These are phyloP conservation scores for Curvularia lunata DNA, from an alignment of 2,329 filamentous ascomycete species.

Conservation along the genomic window DNA sequence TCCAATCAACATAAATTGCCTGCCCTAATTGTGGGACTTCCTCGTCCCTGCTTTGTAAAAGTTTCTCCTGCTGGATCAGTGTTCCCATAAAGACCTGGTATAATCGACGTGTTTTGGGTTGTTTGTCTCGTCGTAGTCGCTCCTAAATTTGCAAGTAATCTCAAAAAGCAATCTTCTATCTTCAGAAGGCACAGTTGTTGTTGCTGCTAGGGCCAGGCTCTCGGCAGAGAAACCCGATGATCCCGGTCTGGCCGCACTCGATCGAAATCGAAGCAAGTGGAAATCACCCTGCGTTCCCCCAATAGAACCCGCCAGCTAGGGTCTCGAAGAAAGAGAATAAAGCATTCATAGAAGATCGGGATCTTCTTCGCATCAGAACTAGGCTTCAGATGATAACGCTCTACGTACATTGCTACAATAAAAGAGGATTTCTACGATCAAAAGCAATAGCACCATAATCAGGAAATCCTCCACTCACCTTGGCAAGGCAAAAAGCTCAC, in stretches of 20 bases:
- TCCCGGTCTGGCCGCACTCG: too few relatives aligned
- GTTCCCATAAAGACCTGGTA: not conserved
- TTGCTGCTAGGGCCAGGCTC: not conserved
- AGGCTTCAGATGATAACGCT: not conserved
- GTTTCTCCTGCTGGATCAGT: not conserved
- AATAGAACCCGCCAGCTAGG: not conserved
- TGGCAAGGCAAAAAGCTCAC: not conserved
- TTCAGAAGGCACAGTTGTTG: not conserved
- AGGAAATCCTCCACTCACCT: not conserved
- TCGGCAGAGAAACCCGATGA: not conserved
- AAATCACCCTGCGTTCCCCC: not conserved
- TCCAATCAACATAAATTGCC: too few relatives aligned
- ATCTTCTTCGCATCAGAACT: not conserved
- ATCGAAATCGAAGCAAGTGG: not conserved
- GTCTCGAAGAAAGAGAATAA: not conserved
- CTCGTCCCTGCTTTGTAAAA: too few relatives aligned
- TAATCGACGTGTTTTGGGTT: not conserved
- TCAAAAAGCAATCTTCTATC: not conserved
- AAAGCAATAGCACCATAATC: not conserved
- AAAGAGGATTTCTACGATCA: too few relatives aligned
- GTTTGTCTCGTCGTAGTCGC: not conserved
- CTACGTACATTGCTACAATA: not conserved
- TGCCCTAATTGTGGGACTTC: too few relatives aligned
- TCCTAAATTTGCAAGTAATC: not conserved
- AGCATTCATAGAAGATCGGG: not conserved